These are phyloP conservation scores for Erigeron canadensis DNA, from an alignment of 129 eudicot species.

Conservation along the genomic window DNA sequence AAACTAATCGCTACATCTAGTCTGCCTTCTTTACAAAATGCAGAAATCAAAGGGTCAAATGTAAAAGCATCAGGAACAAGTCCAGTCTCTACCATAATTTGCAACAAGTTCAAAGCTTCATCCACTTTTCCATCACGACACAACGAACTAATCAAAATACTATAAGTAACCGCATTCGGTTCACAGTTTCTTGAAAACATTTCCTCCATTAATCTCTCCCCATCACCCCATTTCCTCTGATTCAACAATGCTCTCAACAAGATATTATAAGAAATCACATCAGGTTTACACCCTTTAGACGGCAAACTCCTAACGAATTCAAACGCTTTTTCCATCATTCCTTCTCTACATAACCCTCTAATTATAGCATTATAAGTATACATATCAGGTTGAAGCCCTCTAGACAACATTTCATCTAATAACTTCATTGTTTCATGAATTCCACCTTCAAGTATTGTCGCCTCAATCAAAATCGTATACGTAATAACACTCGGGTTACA, in stretches of 20 bases:
- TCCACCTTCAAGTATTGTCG: constrained; percentile 58
- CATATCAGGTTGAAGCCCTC: constrained; percentile 70
- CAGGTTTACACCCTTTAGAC: constrained; percentile 52
- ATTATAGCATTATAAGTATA: constrained; percentile 65
- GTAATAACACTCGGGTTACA: constrained; percentile 64
- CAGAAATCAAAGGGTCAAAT: constrained; percentile 58
- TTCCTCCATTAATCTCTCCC: constrained; percentile 54
- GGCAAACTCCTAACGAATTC: constrained; percentile 53
- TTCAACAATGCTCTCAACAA: constrained; percentile 57
- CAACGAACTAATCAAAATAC: constrained; percentile 55
- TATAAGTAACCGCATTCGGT: constrained; percentile 59
- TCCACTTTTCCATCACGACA: constrained; percentile 64
- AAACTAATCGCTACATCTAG: constrained; percentile 58
- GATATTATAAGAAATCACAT: constrained; percentile 57
- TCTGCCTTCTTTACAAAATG: constrained; percentile 60
- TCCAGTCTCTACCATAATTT: constrained; percentile 60
- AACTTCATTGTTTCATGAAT: constrained; percentile 65
- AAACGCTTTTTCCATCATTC: constrained; percentile 52
- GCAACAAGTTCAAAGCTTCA: constrained; percentile 50
- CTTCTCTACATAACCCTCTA: constrained; percentile 70
- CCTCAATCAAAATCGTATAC: constrained; percentile 68
- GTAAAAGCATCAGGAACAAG: constrained; percentile 57
- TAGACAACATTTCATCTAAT: constrained; percentile 58
- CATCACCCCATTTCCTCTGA: constrained; percentile 61
- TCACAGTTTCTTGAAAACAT: constrained; percentile 63